Evolutionary conservation across 139 green algal species (phyloP).

Genomic region (Pleodorina starrii): DNA sequence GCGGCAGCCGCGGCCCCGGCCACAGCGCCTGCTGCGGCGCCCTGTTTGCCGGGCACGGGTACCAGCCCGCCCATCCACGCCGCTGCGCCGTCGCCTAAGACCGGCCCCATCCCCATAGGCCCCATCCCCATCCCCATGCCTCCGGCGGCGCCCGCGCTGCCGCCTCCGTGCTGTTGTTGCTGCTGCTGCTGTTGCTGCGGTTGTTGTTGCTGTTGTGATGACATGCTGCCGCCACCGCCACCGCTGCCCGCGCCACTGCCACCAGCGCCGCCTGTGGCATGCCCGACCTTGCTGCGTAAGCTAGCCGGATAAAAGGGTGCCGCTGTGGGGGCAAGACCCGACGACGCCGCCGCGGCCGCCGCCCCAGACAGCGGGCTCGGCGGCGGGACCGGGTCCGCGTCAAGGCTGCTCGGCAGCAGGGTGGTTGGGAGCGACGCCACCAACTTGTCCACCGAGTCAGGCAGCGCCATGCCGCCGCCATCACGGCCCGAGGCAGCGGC

Average conservation of each 20-base stretch:
- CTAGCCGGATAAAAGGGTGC: conserved; percentile 41
- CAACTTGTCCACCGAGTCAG: conserved; percentile 30
- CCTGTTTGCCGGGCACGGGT: conserved; percentile 9
- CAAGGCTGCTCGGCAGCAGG: conserved; percentile 34
- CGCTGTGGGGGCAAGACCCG: conserved; percentile 28
- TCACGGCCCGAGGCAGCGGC: neutral
- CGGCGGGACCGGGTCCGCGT: conserved; percentile 4
- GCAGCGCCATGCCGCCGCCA: conserved; percentile 4
- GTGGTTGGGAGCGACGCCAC: conserved; percentile 30
- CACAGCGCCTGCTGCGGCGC: neutral
- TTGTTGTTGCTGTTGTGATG: neutral
- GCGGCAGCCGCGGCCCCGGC: neutral
- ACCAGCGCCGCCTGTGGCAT: neutral
- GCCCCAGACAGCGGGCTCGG: neutral
- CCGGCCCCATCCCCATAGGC: neutral
- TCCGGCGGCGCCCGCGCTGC: neutral
- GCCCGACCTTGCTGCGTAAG: conserved; percentile 21
- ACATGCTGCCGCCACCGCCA: neutral
- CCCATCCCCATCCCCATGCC: neutral
- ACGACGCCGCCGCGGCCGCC: neutral
- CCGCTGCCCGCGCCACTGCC: neutral
- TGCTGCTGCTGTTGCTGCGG: neutral
- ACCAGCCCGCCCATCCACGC: conserved; percentile 31
- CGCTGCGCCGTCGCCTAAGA: neutral
- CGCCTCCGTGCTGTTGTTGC: neutral